These are phyloP conservation scores for Dispira simplex DNA, from an alignment of 192 early-diverging fungal genomes.

Conservation along the genomic window DNA sequence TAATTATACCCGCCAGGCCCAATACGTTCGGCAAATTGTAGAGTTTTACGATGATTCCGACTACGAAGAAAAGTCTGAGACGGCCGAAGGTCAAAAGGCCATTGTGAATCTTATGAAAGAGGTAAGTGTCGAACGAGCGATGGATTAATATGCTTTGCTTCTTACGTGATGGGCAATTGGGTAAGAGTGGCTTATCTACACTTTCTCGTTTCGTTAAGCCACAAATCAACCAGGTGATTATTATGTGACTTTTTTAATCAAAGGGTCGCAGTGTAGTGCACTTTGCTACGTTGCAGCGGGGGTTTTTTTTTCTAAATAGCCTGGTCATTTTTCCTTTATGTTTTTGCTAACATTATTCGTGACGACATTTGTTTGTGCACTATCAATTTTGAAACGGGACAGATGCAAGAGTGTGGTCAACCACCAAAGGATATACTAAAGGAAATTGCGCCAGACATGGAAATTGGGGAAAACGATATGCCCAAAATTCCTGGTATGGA, in stretches of 20 bases:
- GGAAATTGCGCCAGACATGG: slow-evolving; percentile 82
- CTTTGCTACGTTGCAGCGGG: no score
- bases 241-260: no score
- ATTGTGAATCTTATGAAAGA: slow-evolving; percentile 91
- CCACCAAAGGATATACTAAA: slow-evolving; percentile 84
- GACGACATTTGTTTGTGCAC: no score
- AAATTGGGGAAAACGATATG: slow-evolving; percentile 58
- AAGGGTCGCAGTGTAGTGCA: no score
- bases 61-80: slow-evolving; percentile 36
- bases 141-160: no score
- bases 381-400: neutral
- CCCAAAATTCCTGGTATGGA: slow-evolving; percentile 37
- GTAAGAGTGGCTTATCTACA: no score
- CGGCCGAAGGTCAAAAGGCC: slow-evolving; percentile 47
- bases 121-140: slow-evolving; percentile 22
- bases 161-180: no score
- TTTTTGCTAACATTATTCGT: no score
- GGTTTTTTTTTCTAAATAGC: no score
- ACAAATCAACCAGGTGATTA: no score
- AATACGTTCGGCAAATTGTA: slow-evolving; percentile 67
- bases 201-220: no score
- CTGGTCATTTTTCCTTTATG: no score
- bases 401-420: slow-evolving; percentile 95
- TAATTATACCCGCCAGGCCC: slow-evolving; percentile 65
- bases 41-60: slow-evolving; percentile 56